Conservation (phyloP, 2,329 filamentous ascomycete genomes). For the Xylaria hypoxylon region DNA sequence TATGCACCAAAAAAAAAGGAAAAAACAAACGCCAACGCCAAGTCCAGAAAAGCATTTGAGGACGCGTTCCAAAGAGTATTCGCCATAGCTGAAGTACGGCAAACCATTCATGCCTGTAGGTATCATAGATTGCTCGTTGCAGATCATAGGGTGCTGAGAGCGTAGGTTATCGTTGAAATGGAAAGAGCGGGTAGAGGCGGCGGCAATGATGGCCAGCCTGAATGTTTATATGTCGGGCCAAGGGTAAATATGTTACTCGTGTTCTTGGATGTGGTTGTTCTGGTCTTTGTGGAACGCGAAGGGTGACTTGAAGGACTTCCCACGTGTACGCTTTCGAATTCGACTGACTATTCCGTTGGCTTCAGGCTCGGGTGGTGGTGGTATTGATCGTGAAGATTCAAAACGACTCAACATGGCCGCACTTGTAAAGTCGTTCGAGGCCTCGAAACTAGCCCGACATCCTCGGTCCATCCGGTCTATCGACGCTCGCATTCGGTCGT, state of each 20-base stretch:
- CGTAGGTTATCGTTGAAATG: slow-evolving; percentile 45
- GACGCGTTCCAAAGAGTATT: slow-evolving; percentile 18
- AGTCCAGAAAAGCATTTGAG: slow-evolving; percentile 39
- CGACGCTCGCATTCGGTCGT: slow-evolving; percentile 84
- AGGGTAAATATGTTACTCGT: slow-evolving; percentile 43
- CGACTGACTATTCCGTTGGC: slow-evolving; percentile 48
- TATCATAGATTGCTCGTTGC: slow-evolving; percentile 47
- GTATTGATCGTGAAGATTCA: slow-evolving; percentile 74
- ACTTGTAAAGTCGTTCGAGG: slow-evolving; percentile 89
- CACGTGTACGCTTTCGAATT: slow-evolving; percentile 51
- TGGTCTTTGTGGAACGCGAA: slow-evolving; percentile 48
- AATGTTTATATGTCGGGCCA: background rate
- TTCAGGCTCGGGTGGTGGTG: slow-evolving; percentile 32
- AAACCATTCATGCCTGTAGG: slow-evolving; percentile 37
- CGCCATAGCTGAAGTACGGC: slow-evolving; percentile 26
- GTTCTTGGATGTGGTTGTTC: slow-evolving; percentile 48
- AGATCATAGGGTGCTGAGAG: slow-evolving; percentile 44
- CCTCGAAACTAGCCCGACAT: slow-evolving; percentile 84
- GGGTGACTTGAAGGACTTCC: slow-evolving; percentile 52
- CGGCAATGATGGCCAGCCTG: slow-evolving; percentile 1
- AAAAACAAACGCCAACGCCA: slow-evolving; percentile 47
- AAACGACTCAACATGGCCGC: slow-evolving; percentile 86
- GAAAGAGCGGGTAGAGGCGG: slow-evolving; percentile 29
- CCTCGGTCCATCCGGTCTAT: slow-evolving; percentile 73
- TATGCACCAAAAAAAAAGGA: slow-evolving; percentile 42